Conservation (phyloP, 768 basidiomycete genomes). For the Krasilnikovozyma curviuscula region DNA sequence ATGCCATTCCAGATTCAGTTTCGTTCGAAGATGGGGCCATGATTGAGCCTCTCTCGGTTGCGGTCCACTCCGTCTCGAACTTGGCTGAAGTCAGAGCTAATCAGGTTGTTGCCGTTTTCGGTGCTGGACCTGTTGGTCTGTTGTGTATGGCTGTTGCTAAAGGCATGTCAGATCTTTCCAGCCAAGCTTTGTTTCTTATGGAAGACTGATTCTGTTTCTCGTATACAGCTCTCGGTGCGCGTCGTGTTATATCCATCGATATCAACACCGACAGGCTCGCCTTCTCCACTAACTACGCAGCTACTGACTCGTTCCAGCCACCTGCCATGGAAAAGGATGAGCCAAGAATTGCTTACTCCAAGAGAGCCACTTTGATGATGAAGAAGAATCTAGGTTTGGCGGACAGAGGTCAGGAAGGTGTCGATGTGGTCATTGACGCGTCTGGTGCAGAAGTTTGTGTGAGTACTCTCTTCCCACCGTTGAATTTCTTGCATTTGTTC, state of each 20-base stretch:
- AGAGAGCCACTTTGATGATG: constrained; percentile 49
- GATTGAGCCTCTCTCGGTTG: constrained; percentile 92
- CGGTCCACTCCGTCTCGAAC: constrained; percentile 64
- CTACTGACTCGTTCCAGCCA: constrained; percentile 49
- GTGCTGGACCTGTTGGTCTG: constrained; percentile 31
- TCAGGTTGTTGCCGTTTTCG: constrained; percentile 65
- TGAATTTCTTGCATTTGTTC: too few species aligned
- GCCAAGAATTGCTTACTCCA: constrained; percentile 47
- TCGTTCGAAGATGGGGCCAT: constrained; percentile 77
- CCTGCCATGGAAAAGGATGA: constrained; percentile 44
- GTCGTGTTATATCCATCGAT: constrained; percentile 61
- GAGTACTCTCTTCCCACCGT: too few species aligned
- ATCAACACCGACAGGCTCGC: constrained; percentile 45
- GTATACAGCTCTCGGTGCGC: constrained; percentile 51
- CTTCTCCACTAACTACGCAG: constrained; percentile 70
- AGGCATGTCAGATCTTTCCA: constrained; percentile 1
- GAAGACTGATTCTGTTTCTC: background rate
- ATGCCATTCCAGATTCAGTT: constrained; percentile 6
- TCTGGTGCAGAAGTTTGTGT: constrained; percentile 81
- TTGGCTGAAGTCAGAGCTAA: constrained; percentile 52
- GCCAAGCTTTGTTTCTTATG: background rate
- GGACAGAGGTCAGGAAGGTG: constrained; percentile 46
- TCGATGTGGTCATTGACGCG: constrained; percentile 79
- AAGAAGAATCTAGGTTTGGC: constrained; percentile 44
- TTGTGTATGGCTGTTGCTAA: constrained; percentile 53